Percentiles rank a stretch among this genome's conserved stretches.
Conservation (phyloP, 768 basidiomycete genomes). For the Leccinum ochraceum region DNA sequence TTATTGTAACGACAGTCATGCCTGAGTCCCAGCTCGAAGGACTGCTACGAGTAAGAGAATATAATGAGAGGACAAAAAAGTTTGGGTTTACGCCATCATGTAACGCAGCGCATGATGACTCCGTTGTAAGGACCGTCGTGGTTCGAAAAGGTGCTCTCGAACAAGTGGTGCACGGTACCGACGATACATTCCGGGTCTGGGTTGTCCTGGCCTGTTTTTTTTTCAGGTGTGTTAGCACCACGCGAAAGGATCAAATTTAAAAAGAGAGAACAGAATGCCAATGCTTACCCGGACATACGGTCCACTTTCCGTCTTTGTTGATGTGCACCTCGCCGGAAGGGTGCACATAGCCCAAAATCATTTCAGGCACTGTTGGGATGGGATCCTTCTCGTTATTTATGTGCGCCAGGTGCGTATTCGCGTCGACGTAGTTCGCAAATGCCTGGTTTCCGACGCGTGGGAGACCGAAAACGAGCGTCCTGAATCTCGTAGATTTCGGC, state of each 20-base stretch:
- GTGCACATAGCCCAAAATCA: constrained; percentile 40
- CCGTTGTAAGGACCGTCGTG: constrained; percentile 45
- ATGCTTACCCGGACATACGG: constrained; percentile 46
- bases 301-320: constrained; percentile 46
- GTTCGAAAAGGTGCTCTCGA: constrained; percentile 39
- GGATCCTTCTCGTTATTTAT: constrained; percentile 51
- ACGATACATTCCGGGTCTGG: constrained; percentile 34
- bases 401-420: constrained; percentile 44
- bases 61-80: not conserved
- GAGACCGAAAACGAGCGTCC: constrained; percentile 33
- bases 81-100: not conserved
- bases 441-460: constrained; percentile 53
- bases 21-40: not conserved
- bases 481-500: constrained; percentile 30
- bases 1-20: not conserved
- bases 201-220: constrained; percentile 57
- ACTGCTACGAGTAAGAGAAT: not conserved
- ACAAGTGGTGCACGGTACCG: constrained; percentile 39
- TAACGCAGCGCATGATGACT: constrained; percentile 17
- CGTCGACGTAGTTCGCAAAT: constrained; percentile 58
- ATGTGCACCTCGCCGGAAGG: constrained; percentile 45
- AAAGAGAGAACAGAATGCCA: not conserved
- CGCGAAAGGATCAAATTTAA: not conserved
- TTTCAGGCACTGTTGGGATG: constrained; percentile 35
- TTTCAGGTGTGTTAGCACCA: not conserved